These are phyloP conservation scores for Cylindrotheca fusiformis DNA, from an alignment of 108 stramenopile genomes.

Conservation along the genomic window DNA sequence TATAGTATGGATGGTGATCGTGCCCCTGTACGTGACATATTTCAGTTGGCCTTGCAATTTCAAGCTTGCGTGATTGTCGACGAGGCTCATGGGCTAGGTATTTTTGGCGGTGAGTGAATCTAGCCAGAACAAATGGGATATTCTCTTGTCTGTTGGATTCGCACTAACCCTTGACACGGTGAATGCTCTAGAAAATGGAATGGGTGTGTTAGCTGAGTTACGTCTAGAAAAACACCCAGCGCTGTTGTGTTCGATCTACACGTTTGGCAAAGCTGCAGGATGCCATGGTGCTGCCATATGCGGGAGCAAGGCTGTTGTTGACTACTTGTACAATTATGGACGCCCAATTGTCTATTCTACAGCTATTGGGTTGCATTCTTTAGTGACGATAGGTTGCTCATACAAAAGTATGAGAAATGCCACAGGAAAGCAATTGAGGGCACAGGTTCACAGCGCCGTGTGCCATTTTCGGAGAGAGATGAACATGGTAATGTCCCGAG, in stretches of 20 bases:
- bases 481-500: constrained; percentile 3
- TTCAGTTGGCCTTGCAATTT: constrained; percentile 52
- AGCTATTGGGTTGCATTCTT: constrained; percentile 77
- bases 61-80: constrained; percentile 81
- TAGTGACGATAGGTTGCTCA: constrained; percentile 75
- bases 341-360: constrained; percentile 96
- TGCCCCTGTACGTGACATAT: constrained; percentile 80
- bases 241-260: constrained; percentile 82
- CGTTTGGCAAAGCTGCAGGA: constrained; percentile 97
- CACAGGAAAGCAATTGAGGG: constrained; percentile 50
- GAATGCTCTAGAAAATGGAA: constrained; percentile 54
- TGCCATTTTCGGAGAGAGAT: constrained; percentile 30
- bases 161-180: no score
- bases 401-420: constrained; percentile 70
- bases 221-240: constrained; percentile 79
- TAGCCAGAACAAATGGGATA: no score
- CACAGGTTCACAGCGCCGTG: constrained; percentile 30
- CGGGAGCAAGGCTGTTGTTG: constrained; percentile 41
- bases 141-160: no score
- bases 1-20: constrained; percentile 98
- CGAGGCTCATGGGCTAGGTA: constrained; percentile 89
- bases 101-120: constrained; percentile 43
- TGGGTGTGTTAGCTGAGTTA: constrained; percentile 72
- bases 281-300: constrained; percentile 93
- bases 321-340: constrained; percentile 91